These are phyloP conservation scores for Zygosaccharomyces pseudobailii DNA, from an alignment of 1,139 yeast species.

Conservation along the genomic window DNA sequence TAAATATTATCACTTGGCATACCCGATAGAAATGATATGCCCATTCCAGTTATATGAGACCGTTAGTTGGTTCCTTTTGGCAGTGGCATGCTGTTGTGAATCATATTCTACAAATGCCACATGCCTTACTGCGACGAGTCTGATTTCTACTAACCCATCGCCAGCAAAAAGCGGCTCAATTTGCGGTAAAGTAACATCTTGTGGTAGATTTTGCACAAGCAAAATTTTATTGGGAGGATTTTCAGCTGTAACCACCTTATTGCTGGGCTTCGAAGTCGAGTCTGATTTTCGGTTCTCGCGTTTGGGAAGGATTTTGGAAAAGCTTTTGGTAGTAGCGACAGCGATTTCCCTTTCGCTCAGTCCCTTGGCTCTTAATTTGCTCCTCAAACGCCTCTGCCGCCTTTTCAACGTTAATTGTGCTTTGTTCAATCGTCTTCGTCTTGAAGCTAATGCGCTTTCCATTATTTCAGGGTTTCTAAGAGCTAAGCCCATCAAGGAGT, in stretches of 20 bases:
- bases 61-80: constrained; percentile 40
- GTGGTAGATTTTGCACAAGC: constrained; percentile 62
- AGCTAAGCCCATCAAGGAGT: constrained; percentile 28
- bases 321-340: constrained; percentile 12
- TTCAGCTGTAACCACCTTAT: constrained; percentile 24
- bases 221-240: constrained; percentile 67
- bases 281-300: constrained; percentile 12
- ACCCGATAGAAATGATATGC: constrained; percentile 19
- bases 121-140: constrained; percentile 60
- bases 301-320: neutral
- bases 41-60: constrained; percentile 25
- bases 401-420: constrained; percentile 23
- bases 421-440: constrained; percentile 16
- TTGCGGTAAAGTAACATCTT: constrained; percentile 39
- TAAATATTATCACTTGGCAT: constrained; percentile 23
- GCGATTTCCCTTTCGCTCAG: constrained; percentile 14
- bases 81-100: constrained; percentile 45
- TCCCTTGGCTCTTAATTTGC: constrained; percentile 22
- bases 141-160: constrained; percentile 48
- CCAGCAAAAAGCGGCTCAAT: constrained; percentile 46
- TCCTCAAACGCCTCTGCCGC: constrained; percentile 24
- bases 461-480: constrained; percentile 17
- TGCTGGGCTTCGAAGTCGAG: constrained; percentile 33
- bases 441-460: constrained; percentile 18
- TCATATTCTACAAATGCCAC: constrained; percentile 82